A percentile compares a stretch with the other conserved stretches of the same genome.
phyloP scores from a whole-genome alignment of 2,329 filamentous ascomycete genomes.

The Rhynchosporium agropyri region DNA sequence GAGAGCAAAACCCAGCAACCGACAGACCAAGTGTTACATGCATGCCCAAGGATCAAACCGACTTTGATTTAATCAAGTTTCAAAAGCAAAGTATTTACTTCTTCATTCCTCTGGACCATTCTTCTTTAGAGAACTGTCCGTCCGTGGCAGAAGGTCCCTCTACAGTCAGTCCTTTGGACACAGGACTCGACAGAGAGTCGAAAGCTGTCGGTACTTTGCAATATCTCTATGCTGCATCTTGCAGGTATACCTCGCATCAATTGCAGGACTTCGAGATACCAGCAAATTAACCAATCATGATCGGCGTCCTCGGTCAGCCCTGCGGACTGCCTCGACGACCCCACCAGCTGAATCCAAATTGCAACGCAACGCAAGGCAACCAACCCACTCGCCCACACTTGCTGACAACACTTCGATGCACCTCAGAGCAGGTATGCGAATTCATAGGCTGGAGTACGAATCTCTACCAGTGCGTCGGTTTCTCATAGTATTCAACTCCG shows the following conservation, averaged over 20 bases:
- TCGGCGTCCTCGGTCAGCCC: slow-evolving; percentile 14
- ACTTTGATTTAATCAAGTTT: neutral
- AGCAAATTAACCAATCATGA: slow-evolving; percentile 5
- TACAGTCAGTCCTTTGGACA: neutral
- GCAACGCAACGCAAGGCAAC: slow-evolving; percentile 27
- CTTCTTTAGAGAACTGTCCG: neutral
- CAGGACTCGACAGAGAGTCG: slow-evolving; percentile 9
- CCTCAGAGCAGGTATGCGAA: slow-evolving; percentile 1
- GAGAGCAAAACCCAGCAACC: neutral
- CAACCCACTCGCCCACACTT: slow-evolving; percentile 5
- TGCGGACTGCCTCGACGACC: slow-evolving; percentile 20
- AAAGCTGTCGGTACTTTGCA: neutral
- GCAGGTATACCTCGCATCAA: neutral
- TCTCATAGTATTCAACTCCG: slow-evolving; percentile 13
- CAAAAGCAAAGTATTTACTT: neutral
- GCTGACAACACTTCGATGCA: slow-evolving; percentile 19
- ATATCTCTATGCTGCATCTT: neutral
- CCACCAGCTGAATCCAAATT: slow-evolving; percentile 12
- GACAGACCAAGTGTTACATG: neutral
- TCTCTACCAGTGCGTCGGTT: slow-evolving; percentile 3
- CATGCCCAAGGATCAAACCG: neutral
- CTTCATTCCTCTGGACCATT: neutral
- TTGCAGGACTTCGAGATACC: slow-evolving; percentile 7
- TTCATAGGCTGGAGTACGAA: slow-evolving; percentile 23
- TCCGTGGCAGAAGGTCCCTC: neutral